Conservation (phyloP, 805 yeast genomes). For the Wickerhamiella kazuoi region DNA sequence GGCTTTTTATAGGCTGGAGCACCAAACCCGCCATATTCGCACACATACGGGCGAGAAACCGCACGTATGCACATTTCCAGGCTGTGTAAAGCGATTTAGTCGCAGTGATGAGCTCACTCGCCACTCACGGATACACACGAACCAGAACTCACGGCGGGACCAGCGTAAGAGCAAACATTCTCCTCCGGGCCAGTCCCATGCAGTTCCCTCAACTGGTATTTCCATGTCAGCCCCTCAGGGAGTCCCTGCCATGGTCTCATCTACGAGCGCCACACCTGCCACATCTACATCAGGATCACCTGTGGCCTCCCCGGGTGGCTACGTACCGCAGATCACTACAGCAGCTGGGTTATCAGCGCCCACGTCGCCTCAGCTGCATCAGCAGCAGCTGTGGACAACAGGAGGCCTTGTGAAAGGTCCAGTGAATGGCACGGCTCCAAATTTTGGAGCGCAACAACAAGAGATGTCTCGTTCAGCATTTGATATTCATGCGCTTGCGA, state of each 20-base stretch:
- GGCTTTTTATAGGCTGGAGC: conserved; percentile 77
- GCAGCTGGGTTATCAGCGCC: neutral
- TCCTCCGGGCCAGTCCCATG: no score
- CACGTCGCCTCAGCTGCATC: neutral
- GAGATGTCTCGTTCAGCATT: conserved; percentile 12
- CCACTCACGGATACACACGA: conserved; percentile 59
- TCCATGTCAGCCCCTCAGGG: neutral
- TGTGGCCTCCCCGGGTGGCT: neutral
- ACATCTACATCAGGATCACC: neutral
- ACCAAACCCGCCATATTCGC: conserved; percentile 77
- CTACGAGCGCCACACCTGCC: neutral
- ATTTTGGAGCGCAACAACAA: neutral
- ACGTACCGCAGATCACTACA: neutral
- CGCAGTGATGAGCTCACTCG: conserved; percentile 76
- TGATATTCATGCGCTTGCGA: conserved; percentile 27
- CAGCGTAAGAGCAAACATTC: conserved; percentile 7
- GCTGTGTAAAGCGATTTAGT: conserved; percentile 65
- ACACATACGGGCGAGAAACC: conserved; percentile 91
- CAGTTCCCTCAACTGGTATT: neutral
- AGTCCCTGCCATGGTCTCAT: neutral
- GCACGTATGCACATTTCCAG: conserved; percentile 65
- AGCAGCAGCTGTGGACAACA: neutral
- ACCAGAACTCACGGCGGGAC: conserved; percentile 22
- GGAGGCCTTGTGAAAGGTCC: neutral
- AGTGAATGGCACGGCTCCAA: neutral